Percentiles rank a stretch among this genome's conserved stretches.
Evolutionary conservation across 305 asterid genomes (phyloP).

Genomic region (Solanum hybrid): DNA sequence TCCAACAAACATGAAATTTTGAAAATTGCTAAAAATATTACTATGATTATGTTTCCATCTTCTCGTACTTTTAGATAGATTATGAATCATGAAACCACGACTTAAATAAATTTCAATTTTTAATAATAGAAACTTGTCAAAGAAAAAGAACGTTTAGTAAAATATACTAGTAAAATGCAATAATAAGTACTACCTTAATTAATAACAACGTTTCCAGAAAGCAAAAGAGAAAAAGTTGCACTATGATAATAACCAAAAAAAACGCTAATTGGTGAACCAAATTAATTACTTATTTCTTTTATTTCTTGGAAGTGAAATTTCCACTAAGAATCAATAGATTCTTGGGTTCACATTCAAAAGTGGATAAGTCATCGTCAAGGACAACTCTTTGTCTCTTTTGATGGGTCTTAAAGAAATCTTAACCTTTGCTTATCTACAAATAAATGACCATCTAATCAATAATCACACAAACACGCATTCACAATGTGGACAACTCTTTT

Average conservation of each 20-base stretch:
- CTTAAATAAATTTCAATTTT: background rate
- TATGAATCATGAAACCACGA: background rate
- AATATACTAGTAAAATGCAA: background rate
- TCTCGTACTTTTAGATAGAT: background rate
- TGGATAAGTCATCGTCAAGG: background rate
- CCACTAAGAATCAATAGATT: background rate
- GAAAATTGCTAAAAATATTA: background rate
- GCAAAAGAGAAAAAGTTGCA: background rate
- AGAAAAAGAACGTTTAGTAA: background rate
- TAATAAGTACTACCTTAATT: background rate
- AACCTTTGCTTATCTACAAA: background rate
- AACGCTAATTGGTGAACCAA: background rate
- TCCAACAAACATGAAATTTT: background rate
- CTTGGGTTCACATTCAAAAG: conserved; percentile 1
- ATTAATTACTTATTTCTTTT: background rate
- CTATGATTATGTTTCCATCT: background rate
- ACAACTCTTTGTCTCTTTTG: background rate
- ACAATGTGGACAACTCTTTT: background rate
- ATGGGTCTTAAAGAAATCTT: background rate
- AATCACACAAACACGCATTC: background rate
- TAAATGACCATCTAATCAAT: background rate
- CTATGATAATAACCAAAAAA: background rate
- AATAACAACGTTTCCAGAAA: background rate
- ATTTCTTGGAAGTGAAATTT: background rate
- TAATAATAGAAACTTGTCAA: background rate